Conservation (phyloP, 2,329 filamentous ascomycete genomes). For the Coniella vitis region DNA sequence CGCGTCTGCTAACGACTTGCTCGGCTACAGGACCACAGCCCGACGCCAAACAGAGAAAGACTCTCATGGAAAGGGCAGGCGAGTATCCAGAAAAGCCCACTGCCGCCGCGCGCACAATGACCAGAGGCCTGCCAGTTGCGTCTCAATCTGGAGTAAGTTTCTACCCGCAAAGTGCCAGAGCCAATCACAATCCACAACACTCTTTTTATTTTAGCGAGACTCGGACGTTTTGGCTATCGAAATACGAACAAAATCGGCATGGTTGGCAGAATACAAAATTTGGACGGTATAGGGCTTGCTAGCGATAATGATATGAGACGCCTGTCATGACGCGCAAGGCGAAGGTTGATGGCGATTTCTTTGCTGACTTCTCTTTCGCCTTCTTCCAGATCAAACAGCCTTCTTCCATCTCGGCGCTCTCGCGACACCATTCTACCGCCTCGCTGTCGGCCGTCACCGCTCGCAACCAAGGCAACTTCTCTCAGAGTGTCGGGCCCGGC, state of each 20-base stretch:
- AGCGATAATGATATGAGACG: neutral
- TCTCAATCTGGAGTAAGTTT: slow-evolving; percentile 19
- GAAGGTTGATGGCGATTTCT: neutral
- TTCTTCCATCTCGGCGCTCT: slow-evolving; percentile 24
- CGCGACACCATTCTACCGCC: slow-evolving; percentile 33
- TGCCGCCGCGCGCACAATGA: slow-evolving; percentile 32
- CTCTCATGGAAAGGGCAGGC: slow-evolving; percentile 46
- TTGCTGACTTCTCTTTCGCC: slow-evolving; percentile 2
- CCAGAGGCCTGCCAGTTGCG: slow-evolving; percentile 39
- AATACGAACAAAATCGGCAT: too few species aligned
- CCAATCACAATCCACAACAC: too few species aligned
- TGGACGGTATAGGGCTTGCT: neutral
- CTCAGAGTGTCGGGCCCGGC: slow-evolving; percentile 50
- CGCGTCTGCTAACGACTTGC: slow-evolving; percentile 12
- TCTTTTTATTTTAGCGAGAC: too few species aligned
- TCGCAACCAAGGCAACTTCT: slow-evolving; percentile 38
- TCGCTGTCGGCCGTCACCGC: slow-evolving; percentile 34
- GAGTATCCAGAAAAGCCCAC: slow-evolving; percentile 40
- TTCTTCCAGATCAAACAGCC: slow-evolving; percentile 31
- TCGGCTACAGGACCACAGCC: slow-evolving; percentile 41
- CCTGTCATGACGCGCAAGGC: neutral
- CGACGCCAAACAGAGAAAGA: slow-evolving; percentile 52
- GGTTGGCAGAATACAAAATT: too few species aligned
- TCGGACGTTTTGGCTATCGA: too few species aligned
- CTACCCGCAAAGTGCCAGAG: neutral